Conservation (phyloP, 148 eudicot genomes). For the Arbutus unedo region DNA sequence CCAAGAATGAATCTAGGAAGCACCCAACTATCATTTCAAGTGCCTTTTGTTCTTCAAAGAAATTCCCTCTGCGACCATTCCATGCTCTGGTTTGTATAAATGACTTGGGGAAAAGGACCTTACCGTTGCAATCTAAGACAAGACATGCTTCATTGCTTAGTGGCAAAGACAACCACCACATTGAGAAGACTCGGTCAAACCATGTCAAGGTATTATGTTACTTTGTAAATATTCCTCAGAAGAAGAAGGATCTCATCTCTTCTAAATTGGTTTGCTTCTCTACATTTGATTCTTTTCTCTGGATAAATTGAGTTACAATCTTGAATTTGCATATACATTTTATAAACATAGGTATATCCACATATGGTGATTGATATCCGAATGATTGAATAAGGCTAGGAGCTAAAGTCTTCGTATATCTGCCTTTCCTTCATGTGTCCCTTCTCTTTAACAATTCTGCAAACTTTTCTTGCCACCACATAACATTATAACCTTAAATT, state of each 20-base stretch:
- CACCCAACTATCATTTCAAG: slow-evolving; percentile 86
- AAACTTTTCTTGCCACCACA: not conserved
- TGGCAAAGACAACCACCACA: slow-evolving; percentile 35
- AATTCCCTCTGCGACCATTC: slow-evolving; percentile 61
- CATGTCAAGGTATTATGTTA: slow-evolving; percentile 43
- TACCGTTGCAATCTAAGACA: slow-evolving; percentile 35
- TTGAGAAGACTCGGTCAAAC: slow-evolving; percentile 43
- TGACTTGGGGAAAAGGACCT: slow-evolving; percentile 50
- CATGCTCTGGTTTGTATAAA: slow-evolving; percentile 52
- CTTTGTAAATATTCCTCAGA: not conserved
- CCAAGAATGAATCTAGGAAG: slow-evolving; percentile 53
- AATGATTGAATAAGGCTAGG: not conserved
- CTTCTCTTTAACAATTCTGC: not conserved
- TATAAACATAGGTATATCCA: not conserved
- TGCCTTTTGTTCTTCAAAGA: slow-evolving; percentile 85
- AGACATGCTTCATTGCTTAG: slow-evolving; percentile 42
- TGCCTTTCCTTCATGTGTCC: not conserved
- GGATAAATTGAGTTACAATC: not conserved
- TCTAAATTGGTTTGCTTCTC: not conserved
- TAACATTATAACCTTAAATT: not conserved
- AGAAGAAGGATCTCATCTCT: not conserved
- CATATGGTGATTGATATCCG: not conserved
- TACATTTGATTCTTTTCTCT: not conserved
- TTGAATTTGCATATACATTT: not conserved
- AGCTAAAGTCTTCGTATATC: not conserved